phyloP scores from a whole-genome alignment of 2,329 filamentous ascomycete genomes.

The Apiospora koreana region DNA sequence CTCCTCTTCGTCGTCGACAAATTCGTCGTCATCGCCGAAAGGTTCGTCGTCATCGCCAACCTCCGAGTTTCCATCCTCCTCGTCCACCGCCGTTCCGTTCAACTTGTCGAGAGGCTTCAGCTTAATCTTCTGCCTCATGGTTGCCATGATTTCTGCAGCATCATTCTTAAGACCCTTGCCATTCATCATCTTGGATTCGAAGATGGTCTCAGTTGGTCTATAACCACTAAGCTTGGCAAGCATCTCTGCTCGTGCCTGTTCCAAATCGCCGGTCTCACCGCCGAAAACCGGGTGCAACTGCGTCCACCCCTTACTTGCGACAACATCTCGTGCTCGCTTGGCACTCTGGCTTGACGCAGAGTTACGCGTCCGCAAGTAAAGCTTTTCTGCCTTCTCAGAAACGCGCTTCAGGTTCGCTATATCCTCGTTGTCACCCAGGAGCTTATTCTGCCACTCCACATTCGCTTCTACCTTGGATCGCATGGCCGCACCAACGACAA shows the following conservation, averaged over 20 bases:
- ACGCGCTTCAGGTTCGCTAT: conserved; percentile 71
- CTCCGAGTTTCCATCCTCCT: not conserved
- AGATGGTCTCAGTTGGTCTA: conserved; percentile 91
- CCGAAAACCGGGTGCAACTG: conserved; percentile 82
- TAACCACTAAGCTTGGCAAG: conserved; percentile 86
- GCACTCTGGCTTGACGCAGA: conserved; percentile 89
- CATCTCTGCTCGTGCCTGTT: conserved; percentile 80
- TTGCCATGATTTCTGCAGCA: conserved; percentile 60
- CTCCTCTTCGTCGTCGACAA: conserved; percentile 38
- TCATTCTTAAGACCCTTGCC: conserved; percentile 38
- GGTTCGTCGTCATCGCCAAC: not conserved
- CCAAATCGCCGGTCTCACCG: conserved; percentile 62
- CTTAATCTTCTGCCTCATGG: conserved; percentile 57
- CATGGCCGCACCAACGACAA: conserved; percentile 77
- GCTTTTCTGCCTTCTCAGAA: conserved; percentile 83
- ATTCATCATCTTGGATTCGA: conserved; percentile 55
- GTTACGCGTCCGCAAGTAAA: conserved; percentile 88
- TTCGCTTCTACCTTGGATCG: conserved; percentile 73
- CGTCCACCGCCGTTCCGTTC: conserved; percentile 18
- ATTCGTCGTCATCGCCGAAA: conserved; percentile 20
- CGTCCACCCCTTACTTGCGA: conserved; percentile 68
- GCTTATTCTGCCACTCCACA: conserved; percentile 81
- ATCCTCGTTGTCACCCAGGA: conserved; percentile 75
- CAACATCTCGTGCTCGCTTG: conserved; percentile 79
- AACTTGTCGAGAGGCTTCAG: conserved; percentile 38